These are phyloP conservation scores for Russula compacta DNA, from an alignment of 768 basidiomycete genomes.

Conservation along the genomic window DNA sequence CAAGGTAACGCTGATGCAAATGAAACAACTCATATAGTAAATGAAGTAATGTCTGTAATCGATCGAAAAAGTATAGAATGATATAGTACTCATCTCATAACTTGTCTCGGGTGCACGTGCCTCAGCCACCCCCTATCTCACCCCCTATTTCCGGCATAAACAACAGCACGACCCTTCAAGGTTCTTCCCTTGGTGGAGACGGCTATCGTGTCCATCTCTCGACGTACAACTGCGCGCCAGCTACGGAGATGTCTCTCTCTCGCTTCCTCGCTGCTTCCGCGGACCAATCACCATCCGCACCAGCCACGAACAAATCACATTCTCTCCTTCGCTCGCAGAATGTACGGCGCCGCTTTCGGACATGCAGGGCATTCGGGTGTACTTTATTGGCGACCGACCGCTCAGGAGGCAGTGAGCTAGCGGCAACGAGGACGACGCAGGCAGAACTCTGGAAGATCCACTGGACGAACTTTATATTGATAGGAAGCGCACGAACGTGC, in stretches of 20 bases:
- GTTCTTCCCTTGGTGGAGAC: background rate
- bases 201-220: background rate
- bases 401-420: background rate
- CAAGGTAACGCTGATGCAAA: too few relatives aligned
- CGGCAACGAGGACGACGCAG: background rate
- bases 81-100: too few relatives aligned
- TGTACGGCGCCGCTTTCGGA: background rate
- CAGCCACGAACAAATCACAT: background rate
- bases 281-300: conserved; percentile 8
- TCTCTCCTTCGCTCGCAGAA: background rate
- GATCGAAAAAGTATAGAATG: too few relatives aligned
- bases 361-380: background rate
- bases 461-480: background rate
- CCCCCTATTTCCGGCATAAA: too few relatives aligned
- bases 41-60: too few relatives aligned
- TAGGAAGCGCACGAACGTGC: background rate
- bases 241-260: conserved; percentile 1
- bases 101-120: too few relatives aligned
- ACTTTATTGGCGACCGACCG: conserved; percentile 5
- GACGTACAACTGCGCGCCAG: background rate
- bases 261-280: conserved; percentile 4
- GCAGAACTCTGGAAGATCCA: background rate
- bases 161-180: background rate
- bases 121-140: too few relatives aligned
- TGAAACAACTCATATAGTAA: too few relatives aligned